Evolutionary conservation across 495 filamentous ascomycete genomes (phyloP), one percentile per base, ranked within the genome.

Genomic region (Rostrohypoxylon terebratum): DNA sequence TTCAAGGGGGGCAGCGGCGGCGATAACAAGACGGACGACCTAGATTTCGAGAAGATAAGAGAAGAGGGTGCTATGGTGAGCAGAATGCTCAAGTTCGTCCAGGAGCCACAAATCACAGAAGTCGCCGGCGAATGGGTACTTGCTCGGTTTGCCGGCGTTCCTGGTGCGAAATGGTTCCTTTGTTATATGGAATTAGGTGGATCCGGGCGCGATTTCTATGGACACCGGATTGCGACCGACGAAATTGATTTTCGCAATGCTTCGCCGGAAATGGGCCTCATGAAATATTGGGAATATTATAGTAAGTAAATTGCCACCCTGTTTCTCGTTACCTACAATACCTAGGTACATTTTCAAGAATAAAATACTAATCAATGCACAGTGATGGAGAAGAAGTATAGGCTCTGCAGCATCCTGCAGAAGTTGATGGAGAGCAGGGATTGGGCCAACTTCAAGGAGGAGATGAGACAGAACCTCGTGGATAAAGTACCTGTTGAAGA

Each of bases 91-190:
- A 70, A 74, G 9, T 84, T 84, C 58, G 78, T 84, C 31, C 81
- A 83, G 54, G 80, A 83, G 63, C 60, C 75, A 9, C 60, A 80
- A 31, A 64, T 84, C 13, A 60, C 79, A 10, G 54, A 78, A 4
- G 72, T 83, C 48, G 84, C 81, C 1, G 82, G 83, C 21, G 82
- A 84, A 75, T 86, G 84, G 84, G 83, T 86, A 31, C 74, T 86
- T 14, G 82, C 79, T 8, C 76, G 83, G 16, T 84, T 84, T 69
- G 81, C 82, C 0, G 80, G 81, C 1, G 74, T 77, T 11, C 68
- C 77, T 1, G 78, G 77, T 0, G 82, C 84, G 4, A 78, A 81
- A 31, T 85, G 83, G 84, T 84, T 84, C 77, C 78, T 86, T 13
- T 85, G 82, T 68, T 74, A 81, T 51, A 73, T 85, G 10, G 81